These are phyloP conservation scores for Fraxinus cuspidata DNA, from an alignment of 257 asterid genomes.

Conservation along the genomic window DNA sequence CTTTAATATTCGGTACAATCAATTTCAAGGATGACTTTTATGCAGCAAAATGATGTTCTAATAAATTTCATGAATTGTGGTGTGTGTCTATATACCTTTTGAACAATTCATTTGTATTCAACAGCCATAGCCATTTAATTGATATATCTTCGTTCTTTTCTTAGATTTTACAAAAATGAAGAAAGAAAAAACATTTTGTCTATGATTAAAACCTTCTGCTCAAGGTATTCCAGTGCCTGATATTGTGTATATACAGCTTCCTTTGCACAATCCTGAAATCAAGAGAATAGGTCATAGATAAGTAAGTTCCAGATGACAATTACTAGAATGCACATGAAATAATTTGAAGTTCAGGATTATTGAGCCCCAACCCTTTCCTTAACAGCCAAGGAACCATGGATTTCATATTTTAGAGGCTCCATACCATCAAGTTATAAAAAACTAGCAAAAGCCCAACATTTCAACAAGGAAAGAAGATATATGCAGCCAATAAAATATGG, in stretches of 20 bases:
- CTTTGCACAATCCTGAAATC: constrained; percentile 79
- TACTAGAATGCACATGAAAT: neutral
- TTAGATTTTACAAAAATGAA: constrained; percentile 9
- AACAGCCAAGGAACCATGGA: neutral
- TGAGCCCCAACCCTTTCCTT: constrained; percentile 5
- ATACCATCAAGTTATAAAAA: constrained; percentile 2
- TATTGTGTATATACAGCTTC: constrained; percentile 61
- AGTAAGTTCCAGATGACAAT: constrained; percentile 25
- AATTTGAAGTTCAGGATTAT: constrained; percentile 19
- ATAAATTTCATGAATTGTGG: constrained; percentile 1
- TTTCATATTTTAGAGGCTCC: constrained; percentile 17
- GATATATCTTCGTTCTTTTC: constrained; percentile 10
- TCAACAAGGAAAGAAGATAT: constrained; percentile 5
- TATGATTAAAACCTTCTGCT: constrained; percentile 55
- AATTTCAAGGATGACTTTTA: neutral
- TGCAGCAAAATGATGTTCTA: neutral
- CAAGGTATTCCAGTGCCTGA: constrained; percentile 83
- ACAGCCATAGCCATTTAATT: constrained; percentile 2
- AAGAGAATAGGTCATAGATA: constrained; percentile 8
- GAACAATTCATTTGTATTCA: neutral
- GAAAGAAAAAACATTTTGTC: neutral
- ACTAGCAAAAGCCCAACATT: neutral
- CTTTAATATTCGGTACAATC: neutral
- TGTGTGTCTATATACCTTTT: neutral
- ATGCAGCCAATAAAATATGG: constrained; percentile 6